Base-by-base conservation (phyloP, 2,329 filamentous ascomycete species). In the Xylaria sp. region DNA sequence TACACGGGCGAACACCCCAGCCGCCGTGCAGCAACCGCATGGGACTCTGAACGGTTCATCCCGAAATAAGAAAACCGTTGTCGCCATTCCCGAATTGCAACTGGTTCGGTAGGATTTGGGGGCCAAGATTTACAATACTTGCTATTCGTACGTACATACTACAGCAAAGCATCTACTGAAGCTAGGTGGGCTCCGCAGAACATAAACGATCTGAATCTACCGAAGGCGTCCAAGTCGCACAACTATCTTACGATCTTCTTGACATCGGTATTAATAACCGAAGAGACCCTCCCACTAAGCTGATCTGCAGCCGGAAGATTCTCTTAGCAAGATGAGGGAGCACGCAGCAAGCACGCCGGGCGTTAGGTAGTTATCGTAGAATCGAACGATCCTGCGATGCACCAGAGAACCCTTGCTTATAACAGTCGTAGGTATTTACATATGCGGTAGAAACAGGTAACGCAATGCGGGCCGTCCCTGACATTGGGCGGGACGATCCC, bases 391-490 rank as follows among this genome's bases (percentile, higher is more conserved):
- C 29, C 29, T 7, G 16, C 16, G 29, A 11, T 34, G 29, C 51
- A 47, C 40, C 40, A 26, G 26, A 37, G 20, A 2, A 52, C 52
- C 56, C 55, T 47, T 44, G 54, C 19, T 58, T 44, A n/a, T n/a
- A n/a, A n/a, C n/a, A n/a, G n/a, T n/a, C n/a, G n/a, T n/a, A n/a
- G n/a, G n/a, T n/a, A n/a, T n/a, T n/a, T n/a, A n/a, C n/a, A n/a
- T n/a, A n/a, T n/a, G n/a, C n/a, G n/a, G n/a, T n/a, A 38, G 50
- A 50, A 50, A 41, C 40, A 43, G 17, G 29, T n/a, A n/a, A 51
- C 48, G 22, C 39, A 54, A 54, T 60, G 55, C 58, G 58, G 58
- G 50, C 58, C 58, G 58, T 61, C 58, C 58, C 58, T 56, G 52
- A 46, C 52, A 59, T 53, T 39, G 42, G 24, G 48, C 55, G 52